These are phyloP conservation scores for Peniophora sp. DNA, from an alignment of 1,284 basidiomycete genomes.

Conservation along the genomic window DNA sequence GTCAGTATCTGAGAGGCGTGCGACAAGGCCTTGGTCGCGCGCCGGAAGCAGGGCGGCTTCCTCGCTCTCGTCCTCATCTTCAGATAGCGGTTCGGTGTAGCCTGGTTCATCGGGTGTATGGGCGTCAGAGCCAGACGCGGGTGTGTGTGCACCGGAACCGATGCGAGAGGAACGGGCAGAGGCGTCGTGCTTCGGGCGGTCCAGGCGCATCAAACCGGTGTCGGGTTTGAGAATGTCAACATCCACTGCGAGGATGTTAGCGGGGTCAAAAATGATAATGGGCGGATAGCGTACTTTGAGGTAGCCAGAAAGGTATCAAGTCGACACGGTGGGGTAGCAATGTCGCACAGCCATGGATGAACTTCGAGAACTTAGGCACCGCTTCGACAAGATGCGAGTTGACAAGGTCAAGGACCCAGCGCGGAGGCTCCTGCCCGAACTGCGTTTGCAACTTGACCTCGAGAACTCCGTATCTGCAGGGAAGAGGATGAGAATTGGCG, in stretches of 20 bases:
- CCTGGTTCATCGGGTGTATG: slow-evolving; percentile 22
- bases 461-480: slow-evolving; percentile 75
- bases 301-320: slow-evolving; percentile 98
- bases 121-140: slow-evolving; percentile 19
- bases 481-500: not conserved
- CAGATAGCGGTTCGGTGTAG: slow-evolving; percentile 84
- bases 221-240: slow-evolving; percentile 88
- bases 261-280: not conserved
- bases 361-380: slow-evolving; percentile 93
- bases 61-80: slow-evolving; percentile 82
- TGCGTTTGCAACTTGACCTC: slow-evolving; percentile 99
- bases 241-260: slow-evolving; percentile 56
- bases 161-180: slow-evolving; percentile 29
- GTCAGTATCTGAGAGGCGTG: slow-evolving; percentile 64
- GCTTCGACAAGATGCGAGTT: slow-evolving; percentile 91
- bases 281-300: slow-evolving; percentile 56
- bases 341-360: slow-evolving; percentile 96
- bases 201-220: slow-evolving; percentile 68
- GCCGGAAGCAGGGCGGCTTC: slow-evolving; percentile 61
- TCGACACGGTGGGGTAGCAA: slow-evolving; percentile 91
- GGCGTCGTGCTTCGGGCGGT: slow-evolving; percentile 51
- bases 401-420: slow-evolving; percentile 95
- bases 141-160: slow-evolving; percentile 41
- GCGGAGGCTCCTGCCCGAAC: slow-evolving; percentile 90
- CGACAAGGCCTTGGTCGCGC: slow-evolving; percentile 71